Base-by-base conservation (phyloP, 2,329 filamentous ascomycete species). In the Tolypocladium amazonense region DNA sequence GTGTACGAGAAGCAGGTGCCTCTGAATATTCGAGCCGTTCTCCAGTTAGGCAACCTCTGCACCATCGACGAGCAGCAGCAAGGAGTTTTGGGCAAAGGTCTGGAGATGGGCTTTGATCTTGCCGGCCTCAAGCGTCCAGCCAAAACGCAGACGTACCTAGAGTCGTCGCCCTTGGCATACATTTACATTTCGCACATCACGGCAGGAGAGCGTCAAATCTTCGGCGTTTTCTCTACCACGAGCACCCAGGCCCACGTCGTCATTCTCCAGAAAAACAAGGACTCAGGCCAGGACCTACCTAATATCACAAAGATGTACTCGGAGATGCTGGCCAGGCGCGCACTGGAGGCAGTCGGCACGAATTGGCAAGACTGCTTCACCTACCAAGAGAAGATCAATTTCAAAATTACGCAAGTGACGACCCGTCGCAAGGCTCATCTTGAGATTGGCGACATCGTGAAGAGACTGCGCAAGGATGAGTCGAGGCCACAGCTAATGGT, bases 1-100 rank as follows among this genome's bases (percentile, higher is more conserved):
- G 92, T 99, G 18, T 99, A 99, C 69, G 95, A 99, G 76, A 93
- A 88, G 68, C 89, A 96, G 65, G 81, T 99, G 1, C 92, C 95
- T 1, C 79, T 97, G 7, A 90, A 90, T 63, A 83, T 96, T 56
- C 85, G 93, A 47, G 94, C 93, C 4, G 83, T 99, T 38, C 82
- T 99, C 12, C 89, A 94, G 65, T 79, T 99, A 1, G 95, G 94
- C 50, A 97, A 90, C 68, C 79, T 89, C 37, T 99, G 94, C 71
- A 95, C 91, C 2, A 96, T 99, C 65, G 94, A 99, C 68, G 89
- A 96, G 68, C 87, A 81, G 59, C 92, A 97, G 66, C 84, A 89
- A 62, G 95, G 93, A 66, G 92, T 97, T 2, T 83, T 99, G 11
- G 94, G 94, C 56, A 93, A 89, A 68, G 94, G 94, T 58, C 77